A percentile compares a stretch with the other conserved stretches of the same genome.
Conservation (phyloP, 331 rosid species). For the Telfairia occidentalis region DNA sequence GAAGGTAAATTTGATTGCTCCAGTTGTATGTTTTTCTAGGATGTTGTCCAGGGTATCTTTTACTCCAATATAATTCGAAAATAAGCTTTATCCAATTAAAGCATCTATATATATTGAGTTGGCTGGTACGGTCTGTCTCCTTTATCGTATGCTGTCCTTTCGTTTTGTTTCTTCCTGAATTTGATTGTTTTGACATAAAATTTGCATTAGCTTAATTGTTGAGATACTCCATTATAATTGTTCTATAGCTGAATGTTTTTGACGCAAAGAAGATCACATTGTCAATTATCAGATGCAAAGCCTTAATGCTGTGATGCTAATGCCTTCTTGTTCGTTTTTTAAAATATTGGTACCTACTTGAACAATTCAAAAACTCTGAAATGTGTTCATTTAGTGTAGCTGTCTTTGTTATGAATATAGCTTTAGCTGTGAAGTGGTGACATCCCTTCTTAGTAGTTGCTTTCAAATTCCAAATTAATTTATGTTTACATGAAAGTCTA, state of each 20-base stretch:
- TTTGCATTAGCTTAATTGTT: not conserved
- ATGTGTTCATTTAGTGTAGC: not conserved
- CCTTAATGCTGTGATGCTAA: not conserved
- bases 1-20: slow-evolving; percentile 44
- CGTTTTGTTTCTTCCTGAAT: not conserved
- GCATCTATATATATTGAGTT: not conserved
- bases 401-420: not conserved
- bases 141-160: not conserved
- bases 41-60: not conserved
- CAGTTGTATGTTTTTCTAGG: not conserved
- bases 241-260: not conserved
- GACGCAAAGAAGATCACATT: not conserved
- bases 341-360: not conserved
- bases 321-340: not conserved
- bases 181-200: not conserved
- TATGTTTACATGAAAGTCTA: not conserved
- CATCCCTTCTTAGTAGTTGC: not conserved
- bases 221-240: not conserved
- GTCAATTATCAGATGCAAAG: not conserved
- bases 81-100: not conserved
- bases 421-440: not conserved
- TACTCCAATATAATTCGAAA: not conserved
- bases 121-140: not conserved
- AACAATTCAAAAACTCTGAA: not conserved
- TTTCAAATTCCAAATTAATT: not conserved